Conservation (phyloP, 2,329 filamentous ascomycete genomes). For the Colletotrichum tanaceti region DNA sequence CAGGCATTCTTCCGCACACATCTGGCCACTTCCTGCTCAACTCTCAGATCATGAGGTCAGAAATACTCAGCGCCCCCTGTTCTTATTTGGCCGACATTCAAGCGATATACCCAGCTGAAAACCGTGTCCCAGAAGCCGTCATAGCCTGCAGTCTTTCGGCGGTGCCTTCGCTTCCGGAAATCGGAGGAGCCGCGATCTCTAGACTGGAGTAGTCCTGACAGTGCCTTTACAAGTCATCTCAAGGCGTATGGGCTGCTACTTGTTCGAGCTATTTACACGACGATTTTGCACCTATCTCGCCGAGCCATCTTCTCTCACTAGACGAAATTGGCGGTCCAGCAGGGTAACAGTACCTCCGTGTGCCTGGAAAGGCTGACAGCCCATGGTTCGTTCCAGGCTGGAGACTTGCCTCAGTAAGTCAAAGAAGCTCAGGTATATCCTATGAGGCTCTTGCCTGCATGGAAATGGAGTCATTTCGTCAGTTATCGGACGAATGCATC, state of each 20-base stretch:
- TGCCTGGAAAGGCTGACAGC: not conserved
- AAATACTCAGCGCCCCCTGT: not conserved
- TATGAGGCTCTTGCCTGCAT: not conserved
- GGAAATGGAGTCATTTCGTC: constrained; percentile 18
- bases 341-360: too few species aligned
- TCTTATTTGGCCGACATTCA: not conserved
- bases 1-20: constrained; percentile 11
- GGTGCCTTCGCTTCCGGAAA: not conserved
- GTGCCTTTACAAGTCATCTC: too few species aligned
- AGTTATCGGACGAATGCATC: constrained; percentile 1
- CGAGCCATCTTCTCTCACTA: too few species aligned
- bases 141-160: not conserved
- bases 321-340: too few species aligned
- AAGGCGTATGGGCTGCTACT: not conserved
- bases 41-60: constrained; percentile 20
- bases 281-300: too few species aligned
- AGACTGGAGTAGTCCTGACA: too few species aligned
- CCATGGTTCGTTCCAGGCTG: not conserved
- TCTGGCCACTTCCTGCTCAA: constrained; percentile 8
- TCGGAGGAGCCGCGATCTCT: too few species aligned
- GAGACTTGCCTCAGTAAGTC: not conserved
- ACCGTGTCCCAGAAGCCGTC: not conserved
- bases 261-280: not conserved
- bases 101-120: not conserved
- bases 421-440: not conserved